Percentiles rank a stretch among this genome's conserved stretches.
phyloP scores from a whole-genome alignment of 2,329 filamentous ascomycete species.

The Ploettnerulaceae sp. region DNA sequence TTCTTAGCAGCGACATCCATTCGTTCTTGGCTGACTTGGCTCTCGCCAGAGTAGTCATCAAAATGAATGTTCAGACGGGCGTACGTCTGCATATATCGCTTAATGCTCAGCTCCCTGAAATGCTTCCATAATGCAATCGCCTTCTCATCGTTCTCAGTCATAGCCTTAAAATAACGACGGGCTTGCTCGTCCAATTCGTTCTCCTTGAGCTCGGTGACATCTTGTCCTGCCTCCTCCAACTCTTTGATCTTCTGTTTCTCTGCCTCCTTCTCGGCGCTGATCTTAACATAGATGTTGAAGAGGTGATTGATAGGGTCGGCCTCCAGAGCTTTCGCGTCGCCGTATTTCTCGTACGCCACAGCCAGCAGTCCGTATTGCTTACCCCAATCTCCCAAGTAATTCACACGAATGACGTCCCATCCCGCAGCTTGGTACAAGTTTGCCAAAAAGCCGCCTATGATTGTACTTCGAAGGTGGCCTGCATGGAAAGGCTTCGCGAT shows the following conservation, averaged over 20 bases:
- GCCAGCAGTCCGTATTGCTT: slow-evolving; percentile 67
- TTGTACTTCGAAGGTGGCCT: slow-evolving; percentile 69
- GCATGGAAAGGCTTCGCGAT: slow-evolving; percentile 81
- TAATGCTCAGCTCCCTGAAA: slow-evolving; percentile 63
- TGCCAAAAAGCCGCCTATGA: slow-evolving; percentile 68
- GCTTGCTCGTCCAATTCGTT: slow-evolving; percentile 68
- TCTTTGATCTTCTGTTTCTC: slow-evolving; percentile 63
- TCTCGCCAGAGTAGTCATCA: slow-evolving; percentile 69
- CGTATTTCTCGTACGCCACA: slow-evolving; percentile 70
- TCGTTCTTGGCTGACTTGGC: slow-evolving; percentile 60
- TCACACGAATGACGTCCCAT: slow-evolving; percentile 67
- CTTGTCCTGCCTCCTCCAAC: slow-evolving; percentile 34
- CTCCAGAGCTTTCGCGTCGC: slow-evolving; percentile 64
- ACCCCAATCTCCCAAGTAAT: slow-evolving; percentile 77
- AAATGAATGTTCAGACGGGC: slow-evolving; percentile 66
- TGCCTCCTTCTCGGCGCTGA: slow-evolving; percentile 56
- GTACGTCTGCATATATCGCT: slow-evolving; percentile 63
- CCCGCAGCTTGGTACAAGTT: slow-evolving; percentile 65
- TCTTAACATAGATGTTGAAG: slow-evolving; percentile 76
- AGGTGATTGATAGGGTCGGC: slow-evolving; percentile 77
- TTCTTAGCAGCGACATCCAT: slow-evolving; percentile 61
- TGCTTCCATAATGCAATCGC: slow-evolving; percentile 59
- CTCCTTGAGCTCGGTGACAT: slow-evolving; percentile 45
- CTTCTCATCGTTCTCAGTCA: slow-evolving; percentile 61
- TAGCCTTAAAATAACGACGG: slow-evolving; percentile 64